Evolutionary conservation across 345 rosid genomes (phyloP), one percentile per base, ranked within the genome.

Genomic region (Gynandropsis gynandra): DNA sequence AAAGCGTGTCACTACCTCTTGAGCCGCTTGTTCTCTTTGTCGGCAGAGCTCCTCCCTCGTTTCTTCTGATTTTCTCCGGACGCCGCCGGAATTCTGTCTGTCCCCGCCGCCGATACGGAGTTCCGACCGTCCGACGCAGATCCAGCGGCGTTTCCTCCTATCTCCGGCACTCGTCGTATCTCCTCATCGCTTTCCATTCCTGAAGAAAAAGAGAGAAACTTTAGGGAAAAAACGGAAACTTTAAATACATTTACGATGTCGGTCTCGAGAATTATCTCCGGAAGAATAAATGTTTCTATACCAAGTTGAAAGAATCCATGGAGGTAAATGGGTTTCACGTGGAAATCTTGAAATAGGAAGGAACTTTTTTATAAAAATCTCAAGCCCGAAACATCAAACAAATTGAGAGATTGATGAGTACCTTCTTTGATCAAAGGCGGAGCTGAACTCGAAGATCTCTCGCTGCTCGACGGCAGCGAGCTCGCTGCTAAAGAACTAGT

Each of bases 141-240:
- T n/a, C 80, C 85, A 0, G 66, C 68, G 5, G 62, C 75, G 50
- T 80, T 90, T 1, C 80, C 89, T 7, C 90, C 77, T 53, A 93
- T 64, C 70, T 88, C 95, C 37, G 99, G 97, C 33, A 85, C 97
- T 70, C 95, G 78, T 42, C 97, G 72, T 62, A 83, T 85, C 81
- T 93, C 99, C 65, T 93, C 97, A 46, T 93, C 99, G 34, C 99
- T 93, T 68, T 93, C 97, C 61, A 93, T 56, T 7, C 94, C 99
- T 92, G 45, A 21, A 12, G 19, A 38, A 48, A 18, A 54, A 24
- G 58, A 43, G n/a, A 35, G 8, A 51, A 40, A 52, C 14, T 37
- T 8, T 1, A 14, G n/a, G 12, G 11, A 10, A 49, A 52, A 18
- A 40, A 54, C 21, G 19, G 20, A 38, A 11, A 34, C 8, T 56